Percentiles rank a stretch among this genome's conserved stretches.
These are phyloP conservation scores for Metarhizium brunneum DNA, from an alignment of 2,329 filamentous ascomycete genomes.

Conservation along the genomic window DNA sequence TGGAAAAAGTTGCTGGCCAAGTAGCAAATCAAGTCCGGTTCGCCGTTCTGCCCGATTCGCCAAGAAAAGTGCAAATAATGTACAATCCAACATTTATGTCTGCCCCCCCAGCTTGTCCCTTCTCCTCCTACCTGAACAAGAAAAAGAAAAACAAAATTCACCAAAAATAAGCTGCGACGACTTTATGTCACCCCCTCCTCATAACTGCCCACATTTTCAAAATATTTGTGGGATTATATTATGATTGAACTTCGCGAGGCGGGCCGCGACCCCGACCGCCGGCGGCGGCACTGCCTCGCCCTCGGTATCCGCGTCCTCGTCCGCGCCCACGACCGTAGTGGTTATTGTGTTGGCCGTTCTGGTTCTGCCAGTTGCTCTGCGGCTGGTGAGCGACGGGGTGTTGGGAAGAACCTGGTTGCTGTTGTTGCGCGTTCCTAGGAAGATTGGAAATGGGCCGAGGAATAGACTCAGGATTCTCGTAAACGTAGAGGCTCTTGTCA, in stretches of 20 bases:
- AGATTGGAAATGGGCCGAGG: constrained; percentile 64
- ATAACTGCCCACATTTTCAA: constrained; percentile 14
- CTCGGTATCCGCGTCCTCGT: constrained; percentile 28
- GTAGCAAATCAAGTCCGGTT: constrained; percentile 22
- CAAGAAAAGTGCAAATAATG: constrained; percentile 27
- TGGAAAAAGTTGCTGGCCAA: not conserved
- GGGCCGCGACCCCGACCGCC: constrained; percentile 26
- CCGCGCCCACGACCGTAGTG: constrained; percentile 25
- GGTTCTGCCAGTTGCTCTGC: constrained; percentile 33
- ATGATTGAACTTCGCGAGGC: constrained; percentile 26
- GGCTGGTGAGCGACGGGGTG: constrained; percentile 14
- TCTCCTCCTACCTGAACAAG: constrained; percentile 6
- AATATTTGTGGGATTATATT: constrained; percentile 16
- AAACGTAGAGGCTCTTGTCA: constrained; percentile 97
- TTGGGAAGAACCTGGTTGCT: constrained; percentile 17
- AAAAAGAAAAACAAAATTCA: constrained; percentile 10
- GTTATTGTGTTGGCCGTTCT: constrained; percentile 28
- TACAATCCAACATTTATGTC: constrained; percentile 31
- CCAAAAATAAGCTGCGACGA: constrained; percentile 7
- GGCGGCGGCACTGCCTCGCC: constrained; percentile 24
- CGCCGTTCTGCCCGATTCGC: constrained; percentile 27
- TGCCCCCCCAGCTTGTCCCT: constrained; percentile 6
- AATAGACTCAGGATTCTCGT: constrained; percentile 91
- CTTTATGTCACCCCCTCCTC: constrained; percentile 7
- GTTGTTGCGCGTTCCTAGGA: constrained; percentile 20